These are phyloP conservation scores for Teratosphaeria gauchensis DNA, from an alignment of 2,329 filamentous ascomycete species.

Conservation along the genomic window DNA sequence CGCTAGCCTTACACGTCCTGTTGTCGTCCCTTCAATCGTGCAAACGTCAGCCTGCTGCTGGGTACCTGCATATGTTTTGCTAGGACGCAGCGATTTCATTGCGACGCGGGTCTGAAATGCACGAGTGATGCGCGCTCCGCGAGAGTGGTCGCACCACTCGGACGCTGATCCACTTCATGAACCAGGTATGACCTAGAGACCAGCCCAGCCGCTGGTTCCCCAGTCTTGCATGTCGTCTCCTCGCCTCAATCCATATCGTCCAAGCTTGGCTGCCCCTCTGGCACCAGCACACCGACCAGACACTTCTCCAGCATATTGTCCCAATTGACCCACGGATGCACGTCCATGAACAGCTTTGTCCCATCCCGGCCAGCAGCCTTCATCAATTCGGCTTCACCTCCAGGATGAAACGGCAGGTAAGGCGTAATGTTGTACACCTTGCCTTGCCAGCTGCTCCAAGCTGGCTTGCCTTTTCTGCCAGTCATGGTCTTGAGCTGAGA, in stretches of 20 bases:
- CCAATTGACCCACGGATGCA: slow-evolving; percentile 61
- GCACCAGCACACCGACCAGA: slow-evolving; percentile 51
- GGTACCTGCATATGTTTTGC: neutral
- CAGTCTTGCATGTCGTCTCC: neutral
- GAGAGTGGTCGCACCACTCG: neutral
- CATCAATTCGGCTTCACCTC: slow-evolving; percentile 69
- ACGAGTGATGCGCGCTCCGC: neutral
- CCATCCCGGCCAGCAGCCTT: slow-evolving; percentile 68
- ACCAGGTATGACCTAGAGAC: neutral
- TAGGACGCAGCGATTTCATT: neutral
- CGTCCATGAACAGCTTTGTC: slow-evolving; percentile 51
- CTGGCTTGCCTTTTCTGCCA: slow-evolving; percentile 69
- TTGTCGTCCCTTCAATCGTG: neutral
- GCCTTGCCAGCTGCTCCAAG: slow-evolving; percentile 83
- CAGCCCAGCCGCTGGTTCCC: neutral
- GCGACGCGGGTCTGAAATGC: neutral
- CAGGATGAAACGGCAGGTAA: slow-evolving; percentile 84
- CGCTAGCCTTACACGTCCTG: neutral
- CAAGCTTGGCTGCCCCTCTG: slow-evolving; percentile 37
- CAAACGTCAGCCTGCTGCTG: neutral
- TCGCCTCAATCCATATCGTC: slow-evolving; percentile 52
- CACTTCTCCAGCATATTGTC: slow-evolving; percentile 55
- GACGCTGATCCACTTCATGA: neutral
- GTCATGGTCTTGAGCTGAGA: slow-evolving; percentile 68
- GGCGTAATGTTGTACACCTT: slow-evolving; percentile 91